These are phyloP conservation scores for Phytophthora sansomeana DNA, from an alignment of 352 stramenopile genomes.

Conservation along the genomic window DNA sequence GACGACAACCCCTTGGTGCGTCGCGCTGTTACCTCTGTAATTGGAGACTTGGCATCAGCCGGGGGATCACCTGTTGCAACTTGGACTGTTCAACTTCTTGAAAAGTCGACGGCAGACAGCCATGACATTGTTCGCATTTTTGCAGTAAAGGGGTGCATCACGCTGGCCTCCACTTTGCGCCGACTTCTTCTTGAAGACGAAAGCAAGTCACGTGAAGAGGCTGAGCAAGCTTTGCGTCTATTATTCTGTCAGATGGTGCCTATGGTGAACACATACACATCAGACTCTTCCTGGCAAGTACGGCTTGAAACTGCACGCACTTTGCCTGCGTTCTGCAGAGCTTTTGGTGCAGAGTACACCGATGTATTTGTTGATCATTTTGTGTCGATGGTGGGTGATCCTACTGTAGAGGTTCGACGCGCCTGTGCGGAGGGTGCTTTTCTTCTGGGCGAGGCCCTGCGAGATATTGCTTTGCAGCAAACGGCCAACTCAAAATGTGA, in stretches of 20 bases:
- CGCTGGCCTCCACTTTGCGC: slow-evolving; percentile 67
- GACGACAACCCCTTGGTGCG: slow-evolving; percentile 89
- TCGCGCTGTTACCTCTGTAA: slow-evolving; percentile 84
- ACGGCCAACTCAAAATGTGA: slow-evolving; percentile 13
- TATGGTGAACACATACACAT: slow-evolving; percentile 90
- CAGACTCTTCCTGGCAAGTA: slow-evolving; percentile 90
- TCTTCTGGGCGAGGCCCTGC: slow-evolving; percentile 65
- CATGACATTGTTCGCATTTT: slow-evolving; percentile 91
- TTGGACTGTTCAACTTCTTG: slow-evolving; percentile 82
- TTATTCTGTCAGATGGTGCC: slow-evolving; percentile 86
- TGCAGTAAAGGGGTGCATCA: slow-evolving; percentile 85
- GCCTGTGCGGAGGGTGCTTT: slow-evolving; percentile 77
- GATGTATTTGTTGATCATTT: slow-evolving; percentile 91
- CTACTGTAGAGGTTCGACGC: slow-evolving; percentile 86
- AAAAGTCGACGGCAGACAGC: slow-evolving; percentile 84
- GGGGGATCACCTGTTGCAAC: slow-evolving; percentile 56
- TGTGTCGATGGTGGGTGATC: slow-evolving; percentile 81
- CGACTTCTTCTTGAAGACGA: slow-evolving; percentile 58
- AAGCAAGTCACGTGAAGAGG: slow-evolving; percentile 27
- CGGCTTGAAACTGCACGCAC: slow-evolving; percentile 79
- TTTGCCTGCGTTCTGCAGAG: slow-evolving; percentile 77
- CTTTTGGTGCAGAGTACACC: slow-evolving; percentile 81
- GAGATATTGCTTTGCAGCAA: slow-evolving; percentile 56
- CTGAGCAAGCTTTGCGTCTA: slow-evolving; percentile 63
- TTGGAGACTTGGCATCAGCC: slow-evolving; percentile 72